Conservation (phyloP, 371 early-diverging fungal species). For the Mortierella sp. region DNA sequence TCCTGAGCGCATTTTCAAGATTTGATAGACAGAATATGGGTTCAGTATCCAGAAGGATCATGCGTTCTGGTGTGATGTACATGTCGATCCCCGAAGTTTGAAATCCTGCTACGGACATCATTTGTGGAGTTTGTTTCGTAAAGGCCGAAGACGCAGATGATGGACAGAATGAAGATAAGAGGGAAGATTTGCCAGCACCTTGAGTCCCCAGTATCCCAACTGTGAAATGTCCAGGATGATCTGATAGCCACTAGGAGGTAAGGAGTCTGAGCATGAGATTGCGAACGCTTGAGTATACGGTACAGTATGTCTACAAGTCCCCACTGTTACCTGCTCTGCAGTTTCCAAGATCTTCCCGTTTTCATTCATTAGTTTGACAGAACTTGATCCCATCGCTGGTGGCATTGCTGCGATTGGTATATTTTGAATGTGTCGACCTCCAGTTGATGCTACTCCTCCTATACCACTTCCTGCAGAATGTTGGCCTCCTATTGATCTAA, state of each 20-base stretch:
- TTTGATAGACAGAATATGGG: constrained; percentile 69
- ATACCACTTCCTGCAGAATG: constrained; percentile 31
- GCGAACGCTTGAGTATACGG: background rate
- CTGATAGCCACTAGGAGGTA: constrained; percentile 61
- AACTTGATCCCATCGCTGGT: constrained; percentile 32
- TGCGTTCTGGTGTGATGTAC: constrained; percentile 78
- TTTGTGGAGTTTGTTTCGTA: constrained; percentile 58
- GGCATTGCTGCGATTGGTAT: constrained; percentile 28
- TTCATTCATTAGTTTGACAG: constrained; percentile 47
- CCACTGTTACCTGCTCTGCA: constrained; percentile 44
- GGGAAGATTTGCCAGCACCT: constrained; percentile 79
- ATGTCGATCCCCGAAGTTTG: constrained; percentile 79
- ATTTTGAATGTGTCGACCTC: constrained; percentile 29
- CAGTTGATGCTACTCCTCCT: constrained; percentile 26
- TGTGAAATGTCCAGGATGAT: constrained; percentile 83
- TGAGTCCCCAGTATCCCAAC: constrained; percentile 80
- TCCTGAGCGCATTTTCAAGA: constrained; percentile 64
- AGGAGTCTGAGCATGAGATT: background rate
- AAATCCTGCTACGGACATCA: constrained; percentile 61
- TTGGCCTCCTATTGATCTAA: constrained; percentile 18
- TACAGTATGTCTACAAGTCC: background rate
- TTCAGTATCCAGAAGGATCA: constrained; percentile 78
- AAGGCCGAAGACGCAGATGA: constrained; percentile 52
- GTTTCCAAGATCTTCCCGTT: constrained; percentile 34
- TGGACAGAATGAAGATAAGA: constrained; percentile 72